Percentiles rank a stretch among this genome's conserved stretches.
phyloP scores from a whole-genome alignment of 2,329 filamentous ascomycete species.

The Alternaria burnsii region DNA sequence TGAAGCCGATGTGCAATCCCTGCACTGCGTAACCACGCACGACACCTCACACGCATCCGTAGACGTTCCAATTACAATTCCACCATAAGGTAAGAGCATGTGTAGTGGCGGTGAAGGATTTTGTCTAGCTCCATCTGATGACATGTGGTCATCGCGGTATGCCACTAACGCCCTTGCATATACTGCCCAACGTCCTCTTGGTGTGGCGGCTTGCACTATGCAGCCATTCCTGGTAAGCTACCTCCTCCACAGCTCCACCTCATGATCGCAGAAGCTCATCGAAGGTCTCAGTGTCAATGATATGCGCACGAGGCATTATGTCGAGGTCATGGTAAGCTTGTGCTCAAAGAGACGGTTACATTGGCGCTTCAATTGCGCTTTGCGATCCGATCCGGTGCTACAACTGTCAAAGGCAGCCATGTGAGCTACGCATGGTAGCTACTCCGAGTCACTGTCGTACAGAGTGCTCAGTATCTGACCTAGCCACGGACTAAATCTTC shows the following conservation, averaged over 20 bases:
- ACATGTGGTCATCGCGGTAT: conserved; percentile 28
- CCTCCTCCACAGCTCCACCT: not conserved
- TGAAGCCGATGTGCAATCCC: conserved; percentile 25
- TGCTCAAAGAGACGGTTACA: conserved; percentile 24
- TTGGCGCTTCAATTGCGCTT: conserved; percentile 21
- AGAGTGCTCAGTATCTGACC: conserved; percentile 19
- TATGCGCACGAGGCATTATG: not conserved
- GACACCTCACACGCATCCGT: conserved; percentile 27
- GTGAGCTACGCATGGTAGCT: conserved; percentile 39
- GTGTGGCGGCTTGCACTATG: not conserved
- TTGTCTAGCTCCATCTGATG: conserved; percentile 23
- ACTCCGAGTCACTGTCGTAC: conserved; percentile 30
- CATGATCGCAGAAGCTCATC: not conserved
- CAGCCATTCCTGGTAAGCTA: conserved; percentile 2
- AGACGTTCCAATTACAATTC: conserved; percentile 32
- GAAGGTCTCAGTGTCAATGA: not conserved
- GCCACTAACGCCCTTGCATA: conserved; percentile 23
- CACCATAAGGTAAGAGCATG: conserved; percentile 13
- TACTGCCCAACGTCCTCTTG: not conserved
- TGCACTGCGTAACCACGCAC: conserved; percentile 36
- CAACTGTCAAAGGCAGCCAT: conserved; percentile 47
- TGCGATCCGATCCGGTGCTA: conserved; percentile 43
- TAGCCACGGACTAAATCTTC: conserved; percentile 6
- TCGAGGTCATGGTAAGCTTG: conserved; percentile 1
- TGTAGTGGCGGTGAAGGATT: conserved; percentile 35